Evolutionary conservation across 352 stramenopile species (phyloP).

Genomic region (Phytophthora hibernalis): DNA sequence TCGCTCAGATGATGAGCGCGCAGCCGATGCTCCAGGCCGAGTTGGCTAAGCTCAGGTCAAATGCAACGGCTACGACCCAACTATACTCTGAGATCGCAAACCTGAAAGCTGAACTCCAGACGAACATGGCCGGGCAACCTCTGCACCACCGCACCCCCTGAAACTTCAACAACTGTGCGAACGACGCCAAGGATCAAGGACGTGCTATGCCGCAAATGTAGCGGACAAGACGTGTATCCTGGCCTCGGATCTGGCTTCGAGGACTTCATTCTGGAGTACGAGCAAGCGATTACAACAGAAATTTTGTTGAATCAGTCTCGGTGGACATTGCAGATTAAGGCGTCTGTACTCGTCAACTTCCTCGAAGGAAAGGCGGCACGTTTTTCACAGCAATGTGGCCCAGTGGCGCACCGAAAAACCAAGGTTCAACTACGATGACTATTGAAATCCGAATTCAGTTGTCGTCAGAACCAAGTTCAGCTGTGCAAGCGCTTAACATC

Average conservation of each 20-base stretch:
- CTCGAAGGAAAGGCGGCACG: slow-evolving; percentile 7
- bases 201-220: slow-evolving; percentile 7
- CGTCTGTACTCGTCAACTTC: too few species aligned
- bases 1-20: neutral
- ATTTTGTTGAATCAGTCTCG: slow-evolving; percentile 3
- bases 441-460: slow-evolving; percentile 3
- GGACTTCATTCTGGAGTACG: slow-evolving; percentile 21
- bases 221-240: slow-evolving; percentile 16
- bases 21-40: neutral
- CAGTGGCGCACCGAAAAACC: slow-evolving; percentile 9
- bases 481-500: slow-evolving; percentile 13
- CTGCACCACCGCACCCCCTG: neutral
- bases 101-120: neutral
- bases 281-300: slow-evolving; percentile 10
- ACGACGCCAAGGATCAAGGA: slow-evolving; percentile 6
- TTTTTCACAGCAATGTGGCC: slow-evolving; percentile 4
- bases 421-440: slow-evolving; percentile 13
- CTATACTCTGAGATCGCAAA: slow-evolving; percentile 2
- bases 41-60: neutral
- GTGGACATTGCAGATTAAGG: neutral
- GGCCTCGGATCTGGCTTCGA: slow-evolving; percentile 13
- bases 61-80: neutral
- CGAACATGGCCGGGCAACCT: too few species aligned
- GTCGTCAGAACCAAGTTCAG: slow-evolving; percentile 20
- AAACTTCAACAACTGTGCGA: neutral